Evolutionary conservation across 1,284 basidiomycete species (phyloP).

Genomic region (Cerrena zonata): DNA sequence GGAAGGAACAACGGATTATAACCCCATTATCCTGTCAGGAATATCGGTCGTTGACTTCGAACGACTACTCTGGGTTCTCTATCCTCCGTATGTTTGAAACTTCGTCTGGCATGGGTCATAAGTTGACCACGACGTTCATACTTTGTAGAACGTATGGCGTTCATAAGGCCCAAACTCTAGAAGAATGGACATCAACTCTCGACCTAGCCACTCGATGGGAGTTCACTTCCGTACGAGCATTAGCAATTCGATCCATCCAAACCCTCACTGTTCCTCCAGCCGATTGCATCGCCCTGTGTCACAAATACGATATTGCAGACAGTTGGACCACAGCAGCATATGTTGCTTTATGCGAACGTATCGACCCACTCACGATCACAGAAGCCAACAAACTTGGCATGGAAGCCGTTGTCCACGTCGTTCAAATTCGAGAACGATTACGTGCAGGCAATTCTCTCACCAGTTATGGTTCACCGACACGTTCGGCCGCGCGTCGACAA

Average conservation of each 20-base stretch:
- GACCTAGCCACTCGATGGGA: slow-evolving; percentile 29
- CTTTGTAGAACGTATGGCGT: slow-evolving; percentile 17
- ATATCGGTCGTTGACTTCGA: slow-evolving; percentile 26
- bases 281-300: slow-evolving; percentile 25
- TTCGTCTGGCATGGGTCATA: too few species aligned
- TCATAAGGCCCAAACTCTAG: slow-evolving; percentile 19
- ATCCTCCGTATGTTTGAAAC: slow-evolving; percentile 20
- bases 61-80: slow-evolving; percentile 26
- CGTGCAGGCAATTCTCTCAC: slow-evolving; percentile 9
- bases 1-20: slow-evolving; percentile 19
- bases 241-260: slow-evolving; percentile 21
- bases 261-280: slow-evolving; percentile 21
- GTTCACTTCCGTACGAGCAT: slow-evolving; percentile 24
- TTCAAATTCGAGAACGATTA: slow-evolving; percentile 21
- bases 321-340: slow-evolving; percentile 24
- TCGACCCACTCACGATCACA: slow-evolving; percentile 20
- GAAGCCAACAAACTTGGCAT: slow-evolving; percentile 26
- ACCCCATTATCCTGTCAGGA: slow-evolving; percentile 23
- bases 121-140: not conserved
- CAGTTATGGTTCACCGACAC: slow-evolving; percentile 16
- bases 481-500: slow-evolving; percentile 11
- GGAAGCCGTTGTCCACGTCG: slow-evolving; percentile 20
- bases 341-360: slow-evolving; percentile 23
- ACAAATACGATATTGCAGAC: slow-evolving; percentile 20
- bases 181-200: slow-evolving; percentile 34